These are phyloP conservation scores for Gentiana dahurica DNA, from an alignment of 257 asterid genomes.

Conservation along the genomic window DNA sequence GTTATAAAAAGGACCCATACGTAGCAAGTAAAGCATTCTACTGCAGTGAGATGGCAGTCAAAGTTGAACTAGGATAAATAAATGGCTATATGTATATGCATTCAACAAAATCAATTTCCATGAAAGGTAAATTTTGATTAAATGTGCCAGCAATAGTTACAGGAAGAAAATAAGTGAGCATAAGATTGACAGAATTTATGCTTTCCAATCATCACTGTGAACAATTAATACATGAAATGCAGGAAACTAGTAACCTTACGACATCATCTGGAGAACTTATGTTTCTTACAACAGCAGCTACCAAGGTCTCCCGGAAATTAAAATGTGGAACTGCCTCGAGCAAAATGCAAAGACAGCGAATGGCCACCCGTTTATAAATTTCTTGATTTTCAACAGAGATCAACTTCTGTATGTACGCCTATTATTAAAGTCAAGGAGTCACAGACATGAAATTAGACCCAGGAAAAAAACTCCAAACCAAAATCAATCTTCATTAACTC, in stretches of 20 bases:
- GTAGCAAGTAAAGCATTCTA: too few relatives aligned
- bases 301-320: constrained; percentile 67
- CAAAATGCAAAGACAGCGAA: constrained; percentile 76
- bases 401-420: constrained; percentile 82
- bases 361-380: constrained; percentile 55
- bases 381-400: constrained; percentile 53
- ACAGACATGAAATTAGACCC: constrained; percentile 15
- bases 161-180: neutral
- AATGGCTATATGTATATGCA: too few relatives aligned
- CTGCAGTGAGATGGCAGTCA: too few relatives aligned
- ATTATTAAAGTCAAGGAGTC: constrained; percentile 15
- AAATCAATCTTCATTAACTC: neutral
- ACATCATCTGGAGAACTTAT: constrained; percentile 78
- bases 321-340: constrained; percentile 92
- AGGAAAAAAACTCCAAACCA: neutral
- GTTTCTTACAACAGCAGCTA: constrained; percentile 60
- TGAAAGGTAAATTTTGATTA: too few relatives aligned
- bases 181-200: neutral
- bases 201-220: too few relatives aligned
- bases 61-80: too few relatives aligned
- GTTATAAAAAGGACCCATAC: too few relatives aligned
- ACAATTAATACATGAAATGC: neutral
- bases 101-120: too few relatives aligned
- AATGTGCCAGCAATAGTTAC: neutral
- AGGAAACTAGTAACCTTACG: constrained; percentile 41